These are phyloP conservation scores for Taiwanofungus camphoratus DNA, from an alignment of 1,284 basidiomycete genomes.

Conservation along the genomic window DNA sequence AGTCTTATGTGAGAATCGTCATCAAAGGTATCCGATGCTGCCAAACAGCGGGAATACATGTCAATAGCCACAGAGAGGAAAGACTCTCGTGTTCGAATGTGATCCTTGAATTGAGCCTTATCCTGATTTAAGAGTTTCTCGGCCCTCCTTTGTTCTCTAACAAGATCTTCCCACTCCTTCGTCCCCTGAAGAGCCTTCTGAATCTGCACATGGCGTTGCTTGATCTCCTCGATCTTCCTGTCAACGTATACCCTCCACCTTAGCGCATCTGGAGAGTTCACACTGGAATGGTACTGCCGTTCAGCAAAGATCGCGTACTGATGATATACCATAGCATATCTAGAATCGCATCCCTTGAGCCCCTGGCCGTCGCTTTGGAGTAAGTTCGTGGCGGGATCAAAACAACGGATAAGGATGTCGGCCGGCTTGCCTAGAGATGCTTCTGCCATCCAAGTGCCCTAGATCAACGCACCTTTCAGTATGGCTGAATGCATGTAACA, in stretches of 20 bases:
- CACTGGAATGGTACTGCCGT: conserved; percentile 70
- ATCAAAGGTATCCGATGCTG: conserved; percentile 67
- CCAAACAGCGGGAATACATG: conserved; percentile 80
- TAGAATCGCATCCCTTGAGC: conserved; percentile 12
- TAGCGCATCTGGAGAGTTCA: conserved; percentile 67
- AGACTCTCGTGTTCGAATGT: conserved; percentile 49
- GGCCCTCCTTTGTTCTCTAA: conserved; percentile 33
- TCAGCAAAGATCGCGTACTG: conserved; percentile 89
- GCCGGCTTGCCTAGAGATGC: conserved; percentile 80
- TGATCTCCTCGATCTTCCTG: conserved; percentile 63
- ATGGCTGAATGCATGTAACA: neutral
- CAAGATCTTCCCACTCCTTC: conserved; percentile 21
- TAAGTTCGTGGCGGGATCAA: conserved; percentile 55
- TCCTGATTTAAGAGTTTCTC: conserved; percentile 49
- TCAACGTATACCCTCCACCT: conserved; percentile 72
- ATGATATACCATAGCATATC: conserved; percentile 67
- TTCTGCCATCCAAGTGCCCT: conserved; percentile 89
- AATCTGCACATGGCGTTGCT: conserved; percentile 40
- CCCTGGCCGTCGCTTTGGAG: conserved; percentile 16
- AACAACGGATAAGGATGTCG: conserved; percentile 70
- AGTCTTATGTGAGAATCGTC: conserved; percentile 77
- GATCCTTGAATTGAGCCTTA: conserved; percentile 51
- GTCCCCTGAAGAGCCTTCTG: conserved; percentile 24
- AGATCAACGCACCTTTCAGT: conserved; percentile 3
- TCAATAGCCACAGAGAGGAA: conserved; percentile 75